Conservation (phyloP, 495 filamentous ascomycete genomes). For the Lasiosphaeria miniovina region DNA sequence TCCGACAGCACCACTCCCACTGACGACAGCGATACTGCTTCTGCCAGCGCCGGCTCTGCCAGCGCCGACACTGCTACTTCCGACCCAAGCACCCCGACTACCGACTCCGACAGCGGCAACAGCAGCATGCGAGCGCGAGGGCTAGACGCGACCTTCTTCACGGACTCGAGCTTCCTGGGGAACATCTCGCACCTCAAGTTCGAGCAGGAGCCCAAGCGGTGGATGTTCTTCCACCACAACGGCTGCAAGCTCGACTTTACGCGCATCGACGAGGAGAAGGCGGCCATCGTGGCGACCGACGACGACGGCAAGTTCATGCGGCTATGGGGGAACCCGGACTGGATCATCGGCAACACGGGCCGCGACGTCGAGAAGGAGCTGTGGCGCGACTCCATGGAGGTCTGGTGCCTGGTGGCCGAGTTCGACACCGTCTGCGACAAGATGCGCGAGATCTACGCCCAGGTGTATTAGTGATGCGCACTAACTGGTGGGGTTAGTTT, state of each 20-base stretch:
- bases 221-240: slow-evolving; percentile 56
- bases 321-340: slow-evolving; percentile 29
- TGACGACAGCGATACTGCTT: too few species aligned
- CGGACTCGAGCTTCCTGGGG: slow-evolving; percentile 15
- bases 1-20: too few species aligned
- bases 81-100: too few species aligned
- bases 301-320: slow-evolving; percentile 19
- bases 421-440: slow-evolving; percentile 26
- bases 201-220: slow-evolving; percentile 25
- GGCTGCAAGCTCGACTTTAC: slow-evolving; percentile 53
- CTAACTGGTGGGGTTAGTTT: background rate
- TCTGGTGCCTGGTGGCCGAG: slow-evolving; percentile 45
- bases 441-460: slow-evolving; percentile 13
- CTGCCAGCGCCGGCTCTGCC: too few species aligned
- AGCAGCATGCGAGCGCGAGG: background rate
- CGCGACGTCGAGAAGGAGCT: slow-evolving; percentile 48
- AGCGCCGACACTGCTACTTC: too few species aligned
- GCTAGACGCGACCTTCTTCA: slow-evolving; percentile 1
- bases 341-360: slow-evolving; percentile 37
- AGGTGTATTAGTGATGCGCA: slow-evolving; percentile 9
- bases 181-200: slow-evolving; percentile 1
- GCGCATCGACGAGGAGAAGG: slow-evolving; percentile 10
- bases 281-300: slow-evolving; percentile 8
- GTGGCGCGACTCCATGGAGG: slow-evolving; percentile 49
- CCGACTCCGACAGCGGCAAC: too few species aligned